Base-by-base conservation (phyloP, 176 grass and related monocot species). In the Echinochloa phyllopogon region DNA sequence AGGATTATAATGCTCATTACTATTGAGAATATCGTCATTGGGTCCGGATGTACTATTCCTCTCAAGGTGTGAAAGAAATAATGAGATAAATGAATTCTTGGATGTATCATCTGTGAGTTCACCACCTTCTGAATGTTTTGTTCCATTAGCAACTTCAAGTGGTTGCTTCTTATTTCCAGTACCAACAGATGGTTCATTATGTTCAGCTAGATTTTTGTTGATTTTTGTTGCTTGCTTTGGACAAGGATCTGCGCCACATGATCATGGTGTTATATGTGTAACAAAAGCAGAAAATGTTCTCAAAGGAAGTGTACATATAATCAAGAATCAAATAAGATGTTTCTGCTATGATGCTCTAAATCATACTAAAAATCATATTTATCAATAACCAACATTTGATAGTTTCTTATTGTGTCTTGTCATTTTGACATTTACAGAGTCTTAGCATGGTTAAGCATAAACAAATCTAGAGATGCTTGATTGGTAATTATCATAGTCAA, bases 31-130 rank as follows among this genome's bases (percentile, higher is more conserved):
- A 88, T 92, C 90, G 71, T 92, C 91, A 1, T 64, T 56, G 53
- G 87, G 87, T 77, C 87, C 84, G 27, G 77, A 65, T 74, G 78
- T 84, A 68, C 75, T 94, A 71, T 92, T 98, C 74, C 93, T 89
- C 82, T 98, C 96, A 43, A 98, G 96, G 76, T 98, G 93, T 52
- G 96, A 98, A 80, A 98, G 96, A 94, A 98, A 98, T 75, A 98
- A 53, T 78, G 96, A 94, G 51, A 98, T 98, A 53, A 90, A 75
- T 65, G 96, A 93, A 88, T 92, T 95, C 82, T 92, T 98, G 43
- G 89, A 72, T 80, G 91, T 43, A 52, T 92, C 91, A 80, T 78
- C 55, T 16, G 39, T 74, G 63, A 83, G 63, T 18, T 84, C 84
- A 59, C 73, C 89, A 65, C 66, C 66, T 79, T 88, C 81, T 56